phyloP scores from a whole-genome alignment of 306 rosid species.

The Parietaria judaica region DNA sequence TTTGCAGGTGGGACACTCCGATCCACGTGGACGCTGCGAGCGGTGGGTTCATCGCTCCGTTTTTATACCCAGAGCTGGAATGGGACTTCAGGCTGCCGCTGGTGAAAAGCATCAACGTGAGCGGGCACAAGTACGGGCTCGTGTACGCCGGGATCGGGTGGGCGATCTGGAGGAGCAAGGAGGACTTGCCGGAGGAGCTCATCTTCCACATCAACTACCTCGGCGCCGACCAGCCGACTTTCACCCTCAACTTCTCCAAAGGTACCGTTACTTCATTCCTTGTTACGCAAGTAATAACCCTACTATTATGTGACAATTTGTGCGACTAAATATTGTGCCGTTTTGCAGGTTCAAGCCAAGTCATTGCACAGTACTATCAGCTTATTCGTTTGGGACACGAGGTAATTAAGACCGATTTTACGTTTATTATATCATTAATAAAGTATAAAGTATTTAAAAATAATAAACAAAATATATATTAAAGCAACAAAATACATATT shows the following conservation, averaged over 20 bases:
- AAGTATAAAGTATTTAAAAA: too few species aligned
- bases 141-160: conserved; percentile 94
- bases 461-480: too few species aligned
- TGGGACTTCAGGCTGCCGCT: conserved; percentile 83
- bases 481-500: too few species aligned
- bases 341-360: conserved; percentile 86
- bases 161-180: conserved; percentile 81
- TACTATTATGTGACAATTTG: too few species aligned
- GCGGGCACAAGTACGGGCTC: conserved; percentile 90
- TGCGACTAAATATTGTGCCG: too few species aligned
- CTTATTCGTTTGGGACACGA: conserved; percentile 80
- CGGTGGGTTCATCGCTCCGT: conserved; percentile 94
- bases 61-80: conserved; percentile 74
- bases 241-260: conserved; percentile 95
- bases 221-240: conserved; percentile 94
- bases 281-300: too few species aligned
- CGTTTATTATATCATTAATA: neutral
- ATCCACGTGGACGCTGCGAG: conserved; percentile 97
- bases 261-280: too few species aligned
- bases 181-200: conserved; percentile 85
- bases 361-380: conserved; percentile 91
- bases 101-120: conserved; percentile 91
- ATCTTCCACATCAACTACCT: conserved; percentile 94
- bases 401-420: conserved; percentile 20
- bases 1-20: conserved; percentile 80